Base-by-base conservation (phyloP, 345 rosid species). In the Geranium rotundifolium region DNA sequence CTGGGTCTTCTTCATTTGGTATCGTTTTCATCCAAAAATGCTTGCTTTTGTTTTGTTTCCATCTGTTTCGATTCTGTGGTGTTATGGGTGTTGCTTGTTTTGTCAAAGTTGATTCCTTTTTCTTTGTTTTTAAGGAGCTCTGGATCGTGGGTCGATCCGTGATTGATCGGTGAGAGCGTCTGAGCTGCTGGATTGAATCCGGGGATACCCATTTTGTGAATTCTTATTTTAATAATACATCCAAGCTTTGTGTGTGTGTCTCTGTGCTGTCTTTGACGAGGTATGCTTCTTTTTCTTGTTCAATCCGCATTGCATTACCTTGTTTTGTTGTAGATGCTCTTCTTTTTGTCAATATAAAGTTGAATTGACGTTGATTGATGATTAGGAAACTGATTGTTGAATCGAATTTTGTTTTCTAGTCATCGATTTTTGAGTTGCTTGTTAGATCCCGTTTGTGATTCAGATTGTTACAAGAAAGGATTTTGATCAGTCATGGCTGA, bases 71-170 rank as follows among this genome's bases (percentile, higher is more conserved):
- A 30, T 64, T 54, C 57, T 63, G 30, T 29, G 2, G 8, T 19
- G 41, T 34, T 5, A 17, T 70, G 69, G 67, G 69, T 63, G 50
- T 71, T 72, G 72, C 65, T 62, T 71, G 72, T 67, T 72, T 50
- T 69, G 10, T 29, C 54, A 16, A 66, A 55, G 17, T 55, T 55
- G 29, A 69, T 49, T 62, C 39, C 59, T 52, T 63, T 23, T 34
- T 62, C 71, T 64, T 58, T 17, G 57, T 17, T 71, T 67, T 41
- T 8, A 56, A 73, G 80, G 80, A 83, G 73, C 75, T 69, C 69
- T 76, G 73, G 77, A 72, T 80, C 77, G 78, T 69, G 79, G 69
- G 75, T 80, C 67, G 82, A 75, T 80, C 70, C 62, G 34, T 72
- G 61, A 18, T 71, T 67, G 76, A 72, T 76, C 86, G 77, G 73